Evolutionary conservation across 805 yeast species (phyloP), one percentile per base, ranked within the genome.

Genomic region (Cyberlindnera mississippiensis): DNA sequence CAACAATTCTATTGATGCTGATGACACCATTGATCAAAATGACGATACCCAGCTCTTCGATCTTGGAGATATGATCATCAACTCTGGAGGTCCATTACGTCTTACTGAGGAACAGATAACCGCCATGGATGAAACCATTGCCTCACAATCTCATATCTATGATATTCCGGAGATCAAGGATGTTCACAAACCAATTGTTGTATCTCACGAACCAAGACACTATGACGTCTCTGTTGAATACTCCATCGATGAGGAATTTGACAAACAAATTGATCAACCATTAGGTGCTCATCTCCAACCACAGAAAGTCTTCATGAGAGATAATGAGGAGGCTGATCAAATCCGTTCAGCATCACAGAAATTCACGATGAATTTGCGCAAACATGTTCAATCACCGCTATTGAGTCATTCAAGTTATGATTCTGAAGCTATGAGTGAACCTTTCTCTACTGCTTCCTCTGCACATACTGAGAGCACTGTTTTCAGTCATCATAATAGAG

Each of bases 351-450:
- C 29, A 4, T 35, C 48, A 3, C 34, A 39, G 14, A 26, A 26
- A 6, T 34, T 35, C n/a, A 14, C 13, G 2, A n/a, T 44, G 18
- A 33, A 18, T 16, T 22, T 43, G 13, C 35, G 20, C 7, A 35
- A 38, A 10, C 35, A 27, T 11, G 32, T 34, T 15, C 19, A 16
- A 0, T 49, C 58, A 2, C 55, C 55, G 32, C 10, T 45, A 13
- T 7, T 45, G 19, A 52, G 57, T 30, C 55, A 55, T 11, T 51
- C 59, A 6, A 55, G 59, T 26, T 46, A 56, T 29, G 54, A 52
- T 12, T 50, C 60, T 11, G 56, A 44, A 26, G 41, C 45, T 15
- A 13, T 52, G 6, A 54, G 58, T 51, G 55, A 51, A 28, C 50
- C 49, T 12, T 56, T 53, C 39, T 50, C 56, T 14, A 36, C 35